Evolutionary conservation across 331 rosid genomes (phyloP).

Genomic region (Phaseolus coccineus): DNA sequence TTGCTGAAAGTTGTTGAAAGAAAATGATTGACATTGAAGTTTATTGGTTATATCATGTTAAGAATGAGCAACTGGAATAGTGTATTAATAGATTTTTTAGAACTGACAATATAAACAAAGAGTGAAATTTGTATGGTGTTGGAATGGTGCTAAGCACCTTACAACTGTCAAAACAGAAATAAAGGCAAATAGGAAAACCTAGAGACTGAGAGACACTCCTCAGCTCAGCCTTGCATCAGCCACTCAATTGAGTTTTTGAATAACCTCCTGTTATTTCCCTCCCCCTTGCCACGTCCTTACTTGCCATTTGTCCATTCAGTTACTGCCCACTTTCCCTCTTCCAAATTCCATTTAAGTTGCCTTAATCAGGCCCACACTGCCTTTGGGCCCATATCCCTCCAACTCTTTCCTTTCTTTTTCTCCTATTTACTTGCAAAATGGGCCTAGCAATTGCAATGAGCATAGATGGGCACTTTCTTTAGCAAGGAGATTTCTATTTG

Average conservation of each 20-base stretch:
- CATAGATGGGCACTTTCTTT: conserved; percentile 22
- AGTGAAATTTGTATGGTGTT: background rate
- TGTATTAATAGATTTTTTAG: background rate
- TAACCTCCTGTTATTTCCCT: background rate
- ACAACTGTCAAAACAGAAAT: background rate
- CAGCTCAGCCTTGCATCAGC: background rate
- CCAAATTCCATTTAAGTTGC: background rate
- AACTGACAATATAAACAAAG: background rate
- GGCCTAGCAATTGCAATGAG: conserved; percentile 1
- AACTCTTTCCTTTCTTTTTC: background rate
- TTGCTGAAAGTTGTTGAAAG: conserved; percentile 27
- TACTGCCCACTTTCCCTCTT: background rate
- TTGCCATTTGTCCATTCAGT: background rate
- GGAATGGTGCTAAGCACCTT: background rate
- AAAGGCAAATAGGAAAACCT: background rate
- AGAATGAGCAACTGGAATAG: background rate
- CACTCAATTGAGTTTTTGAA: background rate
- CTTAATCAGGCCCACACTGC: background rate
- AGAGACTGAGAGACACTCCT: background rate
- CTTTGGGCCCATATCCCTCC: background rate
- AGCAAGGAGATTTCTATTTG: conserved; percentile 35
- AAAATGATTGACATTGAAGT: conserved; percentile 22
- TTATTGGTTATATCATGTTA: conserved; percentile 12
- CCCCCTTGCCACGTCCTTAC: background rate
- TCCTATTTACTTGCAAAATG: background rate